phyloP scores from a whole-genome alignment of 768 basidiomycete species.

The Suillus americanus region DNA sequence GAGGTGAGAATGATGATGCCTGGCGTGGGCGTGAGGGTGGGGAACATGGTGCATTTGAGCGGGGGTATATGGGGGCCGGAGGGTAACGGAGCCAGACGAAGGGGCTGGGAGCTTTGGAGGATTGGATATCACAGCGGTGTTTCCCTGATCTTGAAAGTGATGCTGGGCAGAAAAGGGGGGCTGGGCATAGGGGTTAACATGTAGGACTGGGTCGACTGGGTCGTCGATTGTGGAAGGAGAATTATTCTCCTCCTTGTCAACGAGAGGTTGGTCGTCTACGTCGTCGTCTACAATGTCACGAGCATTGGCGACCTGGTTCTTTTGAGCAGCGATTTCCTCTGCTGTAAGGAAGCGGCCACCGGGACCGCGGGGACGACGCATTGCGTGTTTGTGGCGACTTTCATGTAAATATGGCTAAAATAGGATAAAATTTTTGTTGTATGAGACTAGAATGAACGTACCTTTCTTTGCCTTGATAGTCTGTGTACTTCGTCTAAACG shows the following conservation, averaged over 20 bases:
- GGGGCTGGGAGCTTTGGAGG: constrained; percentile 30
- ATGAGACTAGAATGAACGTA: constrained; percentile 24
- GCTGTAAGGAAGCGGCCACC: constrained; percentile 97
- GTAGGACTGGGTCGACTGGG: constrained; percentile 20
- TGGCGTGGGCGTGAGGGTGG: constrained; percentile 75
- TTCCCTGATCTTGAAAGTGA: constrained; percentile 18
- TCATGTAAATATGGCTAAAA: constrained; percentile 95
- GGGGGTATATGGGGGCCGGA: constrained; percentile 58
- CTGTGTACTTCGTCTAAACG: constrained; percentile 93
- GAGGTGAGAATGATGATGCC: constrained; percentile 63
- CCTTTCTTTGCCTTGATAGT: constrained; percentile 92
- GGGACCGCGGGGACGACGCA: constrained; percentile 94
- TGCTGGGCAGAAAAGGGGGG: constrained; percentile 19
- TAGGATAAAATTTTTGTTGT: constrained; percentile 5
- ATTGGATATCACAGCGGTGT: constrained; percentile 20
- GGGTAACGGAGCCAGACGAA: constrained; percentile 41
- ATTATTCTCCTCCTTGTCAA: constrained; percentile 20
- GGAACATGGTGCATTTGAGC: constrained; percentile 79
- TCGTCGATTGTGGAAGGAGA: constrained; percentile 18
- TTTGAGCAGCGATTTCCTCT: constrained; percentile 89
- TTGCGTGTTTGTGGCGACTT: constrained; percentile 96
- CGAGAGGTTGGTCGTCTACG: constrained; percentile 12
- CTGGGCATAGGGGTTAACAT: constrained; percentile 24
- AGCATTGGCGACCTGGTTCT: constrained; percentile 41
- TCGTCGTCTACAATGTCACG: constrained; percentile 47